Conservation (phyloP, 2,329 filamentous ascomycete genomes). For the Ophiostoma sp. region DNA sequence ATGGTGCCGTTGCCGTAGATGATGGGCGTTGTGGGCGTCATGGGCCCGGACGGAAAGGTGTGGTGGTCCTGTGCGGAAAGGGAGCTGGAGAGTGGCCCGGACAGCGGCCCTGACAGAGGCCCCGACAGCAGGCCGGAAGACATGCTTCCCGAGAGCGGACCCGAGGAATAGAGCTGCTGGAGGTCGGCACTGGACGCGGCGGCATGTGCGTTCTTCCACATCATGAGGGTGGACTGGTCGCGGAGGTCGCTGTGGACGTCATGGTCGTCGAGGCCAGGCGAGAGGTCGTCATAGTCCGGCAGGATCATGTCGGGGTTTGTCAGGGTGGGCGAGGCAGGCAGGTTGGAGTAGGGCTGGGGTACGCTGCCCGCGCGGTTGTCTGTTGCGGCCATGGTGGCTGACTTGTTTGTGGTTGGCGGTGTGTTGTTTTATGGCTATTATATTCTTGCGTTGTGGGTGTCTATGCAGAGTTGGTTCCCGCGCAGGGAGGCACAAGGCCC, state of each 20-base stretch:
- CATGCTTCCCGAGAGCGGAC: not conserved
- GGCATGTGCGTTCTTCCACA: conserved; percentile 47
- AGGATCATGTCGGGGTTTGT: conserved; percentile 95
- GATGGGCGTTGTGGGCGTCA: conserved; percentile 56
- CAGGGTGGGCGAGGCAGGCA: conserved; percentile 73
- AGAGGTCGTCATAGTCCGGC: conserved; percentile 62
- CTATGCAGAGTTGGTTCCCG: not conserved
- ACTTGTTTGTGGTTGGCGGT: not conserved
- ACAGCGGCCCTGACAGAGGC: conserved; percentile 22
- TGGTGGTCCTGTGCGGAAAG: conserved; percentile 32
- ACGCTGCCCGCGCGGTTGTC: conserved; percentile 31
- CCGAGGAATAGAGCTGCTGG: conserved; percentile 43
- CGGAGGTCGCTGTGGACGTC: conserved; percentile 35
- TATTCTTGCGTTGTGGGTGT: not conserved
- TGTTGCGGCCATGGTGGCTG: conserved; percentile 25
- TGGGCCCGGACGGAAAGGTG: conserved; percentile 35
- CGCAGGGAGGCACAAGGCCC: conserved; percentile 8
- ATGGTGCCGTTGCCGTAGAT: conserved; percentile 66
- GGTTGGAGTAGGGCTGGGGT: conserved; percentile 40
- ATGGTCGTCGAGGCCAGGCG: conserved; percentile 49
- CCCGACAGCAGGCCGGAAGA: not conserved
- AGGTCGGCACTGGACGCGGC: conserved; percentile 33
- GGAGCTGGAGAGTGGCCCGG: not conserved
- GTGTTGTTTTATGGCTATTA: not conserved
- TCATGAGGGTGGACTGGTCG: conserved; percentile 44